phyloP scores from a whole-genome alignment of 306 rosid species.

The Vachellia pachyceras region DNA sequence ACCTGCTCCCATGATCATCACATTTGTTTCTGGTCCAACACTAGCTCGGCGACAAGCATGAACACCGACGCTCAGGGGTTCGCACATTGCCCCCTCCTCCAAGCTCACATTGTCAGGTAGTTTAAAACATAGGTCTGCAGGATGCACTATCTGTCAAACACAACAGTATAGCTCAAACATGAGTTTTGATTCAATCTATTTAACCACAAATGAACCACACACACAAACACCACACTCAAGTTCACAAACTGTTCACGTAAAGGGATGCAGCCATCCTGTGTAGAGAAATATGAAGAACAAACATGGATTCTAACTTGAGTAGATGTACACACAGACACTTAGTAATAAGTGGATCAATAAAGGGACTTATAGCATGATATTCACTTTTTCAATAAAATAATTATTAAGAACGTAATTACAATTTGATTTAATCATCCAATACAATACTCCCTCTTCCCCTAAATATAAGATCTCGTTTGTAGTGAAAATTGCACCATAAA shows the following conservation, averaged over 20 bases:
- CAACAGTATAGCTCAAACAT: conserved; percentile 30
- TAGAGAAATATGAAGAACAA: conserved; percentile 29
- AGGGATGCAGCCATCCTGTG: conserved; percentile 87
- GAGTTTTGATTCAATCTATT: conserved; percentile 7
- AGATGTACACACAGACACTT: not conserved
- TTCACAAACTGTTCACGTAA: conserved; percentile 43
- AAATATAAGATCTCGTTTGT: too few relatives aligned
- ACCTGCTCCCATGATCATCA: conserved; percentile 91
- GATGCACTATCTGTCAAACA: conserved; percentile 77
- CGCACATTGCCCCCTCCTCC: conserved; percentile 98
- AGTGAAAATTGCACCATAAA: too few relatives aligned
- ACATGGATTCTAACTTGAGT: not conserved
- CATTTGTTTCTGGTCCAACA: conserved; percentile 83
- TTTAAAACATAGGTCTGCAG: conserved; percentile 83
- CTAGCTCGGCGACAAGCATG: conserved; percentile 92
- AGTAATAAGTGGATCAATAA: not conserved
- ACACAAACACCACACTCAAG: conserved; percentile 56
- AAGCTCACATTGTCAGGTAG: conserved; percentile 85
- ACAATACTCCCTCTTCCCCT: too few relatives aligned
- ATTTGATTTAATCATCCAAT: conserved; percentile 1
- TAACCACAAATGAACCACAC: not conserved
- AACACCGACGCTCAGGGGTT: conserved; percentile 90
- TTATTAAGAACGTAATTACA: not conserved
- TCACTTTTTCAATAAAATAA: not conserved
- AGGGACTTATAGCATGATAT: not conserved